phyloP scores from a whole-genome alignment of 495 filamentous ascomycete species.

The Penicillium longicatenatum region DNA sequence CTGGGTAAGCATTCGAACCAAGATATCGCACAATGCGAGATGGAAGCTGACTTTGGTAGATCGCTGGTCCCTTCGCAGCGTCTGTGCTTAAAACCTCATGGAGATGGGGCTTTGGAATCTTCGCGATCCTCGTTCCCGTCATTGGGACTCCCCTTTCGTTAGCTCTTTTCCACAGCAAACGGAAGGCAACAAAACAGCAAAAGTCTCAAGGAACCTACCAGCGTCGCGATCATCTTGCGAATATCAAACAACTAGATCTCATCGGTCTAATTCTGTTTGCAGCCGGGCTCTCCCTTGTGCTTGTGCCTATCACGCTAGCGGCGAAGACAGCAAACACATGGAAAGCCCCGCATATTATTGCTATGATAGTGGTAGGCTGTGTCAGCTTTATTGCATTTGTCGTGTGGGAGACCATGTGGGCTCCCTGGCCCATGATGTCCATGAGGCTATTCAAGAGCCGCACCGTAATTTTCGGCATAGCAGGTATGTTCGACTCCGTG shows the following conservation, averaged over 20 bases:
- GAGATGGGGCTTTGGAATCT: slow-evolving; percentile 2
- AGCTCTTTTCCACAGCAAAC: neutral
- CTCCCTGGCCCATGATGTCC: neutral
- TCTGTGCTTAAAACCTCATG: neutral
- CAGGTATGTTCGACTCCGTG: neutral
- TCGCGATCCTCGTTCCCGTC: neutral
- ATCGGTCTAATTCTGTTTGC: neutral
- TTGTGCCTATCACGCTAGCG: neutral
- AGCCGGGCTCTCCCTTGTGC: neutral
- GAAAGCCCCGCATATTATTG: neutral
- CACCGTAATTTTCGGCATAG: neutral
- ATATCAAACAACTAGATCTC: neutral
- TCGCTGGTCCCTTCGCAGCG: neutral
- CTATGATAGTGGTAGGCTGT: neutral
- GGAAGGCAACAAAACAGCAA: neutral
- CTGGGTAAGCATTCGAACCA: neutral
- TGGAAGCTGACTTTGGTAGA: neutral
- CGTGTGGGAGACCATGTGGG: neutral
- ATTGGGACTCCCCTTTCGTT: neutral
- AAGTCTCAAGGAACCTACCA: neutral
- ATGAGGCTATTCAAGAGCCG: neutral
- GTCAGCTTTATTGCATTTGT: neutral
- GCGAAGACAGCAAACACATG: neutral
- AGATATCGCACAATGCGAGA: neutral
- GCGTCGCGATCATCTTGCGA: neutral